Evolutionary conservation across 768 basidiomycete species (phyloP).

Genomic region (Phaeotremella skinneri): DNA sequence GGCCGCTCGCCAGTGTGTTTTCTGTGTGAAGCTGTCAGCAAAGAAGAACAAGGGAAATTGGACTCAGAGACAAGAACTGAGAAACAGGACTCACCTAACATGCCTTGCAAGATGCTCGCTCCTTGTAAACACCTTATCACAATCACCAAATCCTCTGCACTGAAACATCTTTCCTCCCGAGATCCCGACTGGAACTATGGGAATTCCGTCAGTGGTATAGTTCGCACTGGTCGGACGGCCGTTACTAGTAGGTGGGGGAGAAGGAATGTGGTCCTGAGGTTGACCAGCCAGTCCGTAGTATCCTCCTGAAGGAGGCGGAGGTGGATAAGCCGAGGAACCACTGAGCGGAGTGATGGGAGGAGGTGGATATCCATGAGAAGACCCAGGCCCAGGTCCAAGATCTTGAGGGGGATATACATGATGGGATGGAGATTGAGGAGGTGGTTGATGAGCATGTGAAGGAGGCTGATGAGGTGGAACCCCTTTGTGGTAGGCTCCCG

Average conservation of each 20-base stretch:
- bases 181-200: constrained; percentile 43
- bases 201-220: constrained; percentile 43
- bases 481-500: constrained; percentile 20
- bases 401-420: constrained; percentile 20
- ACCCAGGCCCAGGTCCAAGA: constrained; percentile 23
- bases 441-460: constrained; percentile 15
- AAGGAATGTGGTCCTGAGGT: constrained; percentile 34
- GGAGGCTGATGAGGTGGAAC: constrained; percentile 21
- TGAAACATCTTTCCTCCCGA: constrained; percentile 75
- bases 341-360: constrained; percentile 37
- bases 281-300: constrained; percentile 38
- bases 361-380: constrained; percentile 33
- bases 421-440: constrained; percentile 23
- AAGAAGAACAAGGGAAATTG: not conserved
- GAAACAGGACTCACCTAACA: constrained; percentile 66
- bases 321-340: constrained; percentile 25
- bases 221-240: constrained; percentile 27
- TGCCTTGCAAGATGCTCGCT: constrained; percentile 95
- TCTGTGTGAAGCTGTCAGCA: constrained; percentile 55
- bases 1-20: constrained; percentile 98
- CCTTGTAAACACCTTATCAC: constrained; percentile 92
- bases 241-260: constrained; percentile 37
- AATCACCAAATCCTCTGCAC: constrained; percentile 90
- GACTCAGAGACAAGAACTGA: constrained; percentile 9
- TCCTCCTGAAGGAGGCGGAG: constrained; percentile 25